A percentile compares a stretch with the other conserved stretches of the same genome.
These are phyloP conservation scores for Trichoderma arundinaceum DNA, from an alignment of 2,329 filamentous ascomycete species.

Conservation along the genomic window DNA sequence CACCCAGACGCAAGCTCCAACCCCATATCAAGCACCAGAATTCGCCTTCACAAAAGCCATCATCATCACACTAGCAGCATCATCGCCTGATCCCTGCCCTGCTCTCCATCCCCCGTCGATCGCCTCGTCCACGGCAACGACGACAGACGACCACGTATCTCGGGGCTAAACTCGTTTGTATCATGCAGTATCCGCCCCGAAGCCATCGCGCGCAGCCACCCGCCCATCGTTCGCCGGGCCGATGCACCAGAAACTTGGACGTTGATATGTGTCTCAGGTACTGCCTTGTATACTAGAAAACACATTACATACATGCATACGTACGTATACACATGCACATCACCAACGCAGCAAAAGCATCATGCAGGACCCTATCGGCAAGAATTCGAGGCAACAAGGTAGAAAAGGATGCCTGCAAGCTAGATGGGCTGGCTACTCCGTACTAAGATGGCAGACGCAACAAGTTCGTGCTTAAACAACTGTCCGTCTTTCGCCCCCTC, in stretches of 20 bases:
- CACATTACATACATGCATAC: background rate
- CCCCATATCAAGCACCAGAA: no score
- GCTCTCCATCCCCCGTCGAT: background rate
- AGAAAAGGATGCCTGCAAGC: no score
- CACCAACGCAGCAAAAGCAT: background rate
- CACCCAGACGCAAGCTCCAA: no score
- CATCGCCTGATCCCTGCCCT: no score
- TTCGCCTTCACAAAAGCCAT: no score
- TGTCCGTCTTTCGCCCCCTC: no score
- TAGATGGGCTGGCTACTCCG: no score
- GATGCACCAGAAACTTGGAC: background rate
- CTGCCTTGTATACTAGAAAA: background rate
- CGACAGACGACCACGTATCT: background rate
- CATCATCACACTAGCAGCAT: no score
- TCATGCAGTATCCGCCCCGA: background rate
- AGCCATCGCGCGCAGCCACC: background rate
- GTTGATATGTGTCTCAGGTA: background rate
- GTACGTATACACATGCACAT: background rate
- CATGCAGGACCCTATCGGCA: background rate
- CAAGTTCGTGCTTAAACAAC: no score
- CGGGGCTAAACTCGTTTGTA: no score
- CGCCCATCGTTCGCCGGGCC: background rate
- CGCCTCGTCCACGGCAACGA: background rate
- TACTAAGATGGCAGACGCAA: no score
- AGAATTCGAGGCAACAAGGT: no score